Evolutionary conservation across 1,284 basidiomycete genomes (phyloP).

Genomic region (Heterobasidion parviporum): DNA sequence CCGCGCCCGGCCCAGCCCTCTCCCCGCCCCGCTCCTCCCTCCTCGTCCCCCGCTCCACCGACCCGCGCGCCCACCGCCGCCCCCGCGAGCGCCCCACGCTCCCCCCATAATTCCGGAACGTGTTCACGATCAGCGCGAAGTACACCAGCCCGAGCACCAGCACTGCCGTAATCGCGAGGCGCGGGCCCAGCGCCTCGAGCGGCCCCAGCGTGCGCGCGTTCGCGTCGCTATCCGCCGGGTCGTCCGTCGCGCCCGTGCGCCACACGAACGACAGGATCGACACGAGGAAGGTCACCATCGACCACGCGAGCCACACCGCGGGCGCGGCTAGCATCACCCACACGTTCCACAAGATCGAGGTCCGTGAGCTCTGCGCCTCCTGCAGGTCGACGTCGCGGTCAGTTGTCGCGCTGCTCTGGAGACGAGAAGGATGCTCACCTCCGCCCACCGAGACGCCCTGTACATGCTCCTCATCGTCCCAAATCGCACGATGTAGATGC

Average conservation of each 20-base stretch:
- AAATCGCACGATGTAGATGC: constrained; percentile 70
- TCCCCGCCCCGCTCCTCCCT: background rate
- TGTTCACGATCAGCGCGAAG: constrained; percentile 51
- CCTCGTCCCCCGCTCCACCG: background rate
- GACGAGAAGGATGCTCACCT: constrained; percentile 33
- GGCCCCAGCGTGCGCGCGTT: constrained; percentile 15
- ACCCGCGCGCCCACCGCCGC: background rate
- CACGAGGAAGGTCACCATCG: constrained; percentile 60
- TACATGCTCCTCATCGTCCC: constrained; percentile 74
- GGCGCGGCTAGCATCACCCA: constrained; percentile 75
- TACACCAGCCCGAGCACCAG: constrained; percentile 56
- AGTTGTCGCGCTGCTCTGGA: no score
- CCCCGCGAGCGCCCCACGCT: background rate
- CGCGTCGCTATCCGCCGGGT: constrained; percentile 21
- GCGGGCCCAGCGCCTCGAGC: constrained; percentile 36
- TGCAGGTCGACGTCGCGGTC: constrained; percentile 16
- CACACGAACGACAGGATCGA: constrained; percentile 68
- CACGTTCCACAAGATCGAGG: constrained; percentile 69
- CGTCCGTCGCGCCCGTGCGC: constrained; percentile 49
- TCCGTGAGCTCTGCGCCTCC: constrained; percentile 61
- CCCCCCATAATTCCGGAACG: constrained; percentile 52
- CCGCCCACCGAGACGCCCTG: constrained; percentile 68
- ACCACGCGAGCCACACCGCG: constrained; percentile 70
- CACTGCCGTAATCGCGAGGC: constrained; percentile 47
- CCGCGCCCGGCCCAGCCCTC: background rate